phyloP scores from a whole-genome alignment of 1,284 basidiomycete genomes.

The Ustilago curta region DNA sequence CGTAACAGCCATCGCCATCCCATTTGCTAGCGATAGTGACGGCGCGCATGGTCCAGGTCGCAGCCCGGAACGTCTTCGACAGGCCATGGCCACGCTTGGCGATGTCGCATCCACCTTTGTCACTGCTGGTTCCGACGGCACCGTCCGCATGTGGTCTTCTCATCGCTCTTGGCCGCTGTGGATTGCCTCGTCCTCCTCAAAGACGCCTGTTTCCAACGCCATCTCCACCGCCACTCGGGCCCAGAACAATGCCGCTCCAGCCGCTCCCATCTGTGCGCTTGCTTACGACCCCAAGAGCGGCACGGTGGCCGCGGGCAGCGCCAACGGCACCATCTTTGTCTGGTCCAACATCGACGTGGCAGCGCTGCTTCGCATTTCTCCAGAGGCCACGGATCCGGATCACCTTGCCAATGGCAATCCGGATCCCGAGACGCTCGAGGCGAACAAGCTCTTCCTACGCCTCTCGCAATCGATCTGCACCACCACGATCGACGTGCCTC shows the following conservation, averaged over 20 bases:
- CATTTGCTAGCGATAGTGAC: conserved; percentile 54
- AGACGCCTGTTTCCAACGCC: conserved; percentile 23
- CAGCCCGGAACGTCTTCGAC: conserved; percentile 56
- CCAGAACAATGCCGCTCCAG: conserved; percentile 20
- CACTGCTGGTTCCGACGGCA: conserved; percentile 63
- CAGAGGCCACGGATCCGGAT: conserved; percentile 44
- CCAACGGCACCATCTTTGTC: conserved; percentile 55
- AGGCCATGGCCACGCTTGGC: conserved; percentile 56
- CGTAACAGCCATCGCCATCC: conserved; percentile 57
- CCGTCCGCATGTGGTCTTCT: conserved; percentile 62
- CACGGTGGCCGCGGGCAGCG: conserved; percentile 57
- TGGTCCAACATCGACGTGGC: conserved; percentile 56
- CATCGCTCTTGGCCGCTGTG: conserved; percentile 55
- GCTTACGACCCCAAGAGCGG: conserved; percentile 58
- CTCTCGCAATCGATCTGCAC: conserved; percentile 26
- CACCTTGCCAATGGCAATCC: conserved; percentile 23
- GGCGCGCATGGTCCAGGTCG: conserved; percentile 59
- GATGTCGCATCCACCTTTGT: conserved; percentile 62
- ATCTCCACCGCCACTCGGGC: conserved; percentile 19
- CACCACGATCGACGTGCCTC: conserved; percentile 33
- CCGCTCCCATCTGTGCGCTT: conserved; percentile 50
- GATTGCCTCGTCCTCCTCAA: conserved; percentile 36
- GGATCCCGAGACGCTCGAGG: conserved; percentile 30
- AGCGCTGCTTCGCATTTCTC: conserved; percentile 45
- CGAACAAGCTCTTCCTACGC: conserved; percentile 15